Evolutionary conservation across 257 asterid species (phyloP), one percentile per base, ranked within the genome.

Genomic region (Lavandula angustifolia): DNA sequence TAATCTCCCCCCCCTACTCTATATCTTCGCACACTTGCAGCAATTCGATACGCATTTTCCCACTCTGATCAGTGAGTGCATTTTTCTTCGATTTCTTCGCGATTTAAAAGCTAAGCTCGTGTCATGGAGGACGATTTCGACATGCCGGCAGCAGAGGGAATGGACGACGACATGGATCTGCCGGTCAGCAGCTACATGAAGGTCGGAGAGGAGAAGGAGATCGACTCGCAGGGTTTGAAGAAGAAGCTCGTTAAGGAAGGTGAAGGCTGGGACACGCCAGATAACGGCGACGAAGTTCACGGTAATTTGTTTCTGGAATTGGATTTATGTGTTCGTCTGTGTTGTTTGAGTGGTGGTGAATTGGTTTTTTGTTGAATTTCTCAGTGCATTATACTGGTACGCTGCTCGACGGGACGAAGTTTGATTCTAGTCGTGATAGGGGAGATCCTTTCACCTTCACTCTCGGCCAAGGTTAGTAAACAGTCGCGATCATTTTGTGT

Each of bases 121-220:
- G 63, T 12, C 11, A 83, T 83, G 94, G 88, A 78, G 38, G 92
- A 84, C 50, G 87, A 86, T 69, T 82, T 81, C 58, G 92, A 71
- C 8, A 82, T 85, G 80, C 81, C 88, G 64, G 55, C 83, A 44
- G 46, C 76, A 1, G 84, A 62, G 42, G 86, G 67, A 7, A 67
- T 81, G 83, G 88, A 81, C 11, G 87, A 83, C 44, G 87, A 79
- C 29, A 60, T 83, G 84, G 94, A 82, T 66, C 76, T 82, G 69
- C 87, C 84, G 42, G 82, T 67, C 8, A 54, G 73, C 80, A 67
- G 79, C 54, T n/a, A 60, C 64, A 50, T 84, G 76, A 81, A 88
- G 75, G 86, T 82, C 29, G 96, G 96, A 6, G 92, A 84, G 44
- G 95, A 88, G 76, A 86, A 79, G 79, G 92, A 84, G 75, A 84